Conservation (phyloP, 352 stramenopile species). For the Phytophthora megakarya region DNA sequence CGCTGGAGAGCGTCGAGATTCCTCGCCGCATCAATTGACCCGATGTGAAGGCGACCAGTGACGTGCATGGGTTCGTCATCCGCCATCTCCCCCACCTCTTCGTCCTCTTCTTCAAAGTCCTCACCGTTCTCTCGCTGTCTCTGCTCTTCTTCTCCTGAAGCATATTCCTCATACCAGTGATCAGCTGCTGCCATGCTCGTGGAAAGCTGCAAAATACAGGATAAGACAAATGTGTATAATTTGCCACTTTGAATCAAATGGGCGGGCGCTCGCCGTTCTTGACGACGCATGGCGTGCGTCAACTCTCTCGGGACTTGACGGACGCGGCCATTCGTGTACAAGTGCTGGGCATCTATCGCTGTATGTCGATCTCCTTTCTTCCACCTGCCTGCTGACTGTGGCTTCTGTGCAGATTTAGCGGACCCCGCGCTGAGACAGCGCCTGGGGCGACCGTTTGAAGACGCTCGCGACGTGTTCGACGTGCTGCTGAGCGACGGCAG, state of each 20-base stretch:
- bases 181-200: constrained; percentile 12
- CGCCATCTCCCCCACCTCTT: constrained; percentile 53
- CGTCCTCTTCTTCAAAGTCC: constrained; percentile 23
- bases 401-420: constrained; percentile 42
- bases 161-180: constrained; percentile 23
- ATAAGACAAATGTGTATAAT: too few relatives aligned
- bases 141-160: constrained; percentile 13
- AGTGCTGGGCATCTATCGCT: constrained; percentile 61
- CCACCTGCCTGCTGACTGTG: not conserved
- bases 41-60: constrained; percentile 48
- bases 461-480: constrained; percentile 58
- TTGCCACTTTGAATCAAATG: constrained; percentile 8
- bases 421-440: constrained; percentile 49
- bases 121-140: constrained; percentile 5
- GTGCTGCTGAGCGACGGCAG: constrained; percentile 65
- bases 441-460: constrained; percentile 27
- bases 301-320: constrained; percentile 26
- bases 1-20: constrained; percentile 45
- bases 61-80: constrained; percentile 72
- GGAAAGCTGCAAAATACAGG: too few relatives aligned
- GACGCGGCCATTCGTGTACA: constrained; percentile 39
- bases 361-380: constrained; percentile 31
- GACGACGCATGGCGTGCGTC: constrained; percentile 42
- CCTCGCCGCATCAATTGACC: constrained; percentile 69
- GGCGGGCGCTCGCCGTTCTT: constrained; percentile 20